Percentiles rank a stretch among this genome's conserved stretches.
phyloP scores from a whole-genome alignment of 2,329 filamentous ascomycete species.

The Penicillium freii region DNA sequence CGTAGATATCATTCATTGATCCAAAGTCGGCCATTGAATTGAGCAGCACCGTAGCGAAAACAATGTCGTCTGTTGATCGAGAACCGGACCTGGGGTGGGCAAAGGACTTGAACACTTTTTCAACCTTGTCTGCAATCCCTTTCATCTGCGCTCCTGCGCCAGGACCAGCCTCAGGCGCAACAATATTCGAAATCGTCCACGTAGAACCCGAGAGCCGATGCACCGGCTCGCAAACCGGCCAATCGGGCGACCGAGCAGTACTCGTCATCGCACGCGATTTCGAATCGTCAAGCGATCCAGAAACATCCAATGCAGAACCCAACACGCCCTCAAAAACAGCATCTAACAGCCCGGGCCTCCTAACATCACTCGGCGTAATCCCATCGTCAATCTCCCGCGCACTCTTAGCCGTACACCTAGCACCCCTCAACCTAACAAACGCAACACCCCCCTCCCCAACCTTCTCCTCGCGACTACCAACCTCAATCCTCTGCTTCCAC shows the following conservation, averaged over 20 bases:
- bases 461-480: slow-evolving; percentile 57
- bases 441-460: slow-evolving; percentile 72
- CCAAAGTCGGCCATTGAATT: slow-evolving; percentile 78
- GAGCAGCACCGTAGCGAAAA: slow-evolving; percentile 64
- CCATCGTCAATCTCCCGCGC: slow-evolving; percentile 23
- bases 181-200: slow-evolving; percentile 40
- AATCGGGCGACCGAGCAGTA: slow-evolving; percentile 1
- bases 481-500: slow-evolving; percentile 68
- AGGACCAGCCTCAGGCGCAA: slow-evolving; percentile 39
- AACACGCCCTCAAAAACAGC: slow-evolving; percentile 53
- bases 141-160: slow-evolving; percentile 44
- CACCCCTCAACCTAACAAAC: slow-evolving; percentile 64
- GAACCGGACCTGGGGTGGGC: slow-evolving; percentile 7
- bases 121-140: slow-evolving; percentile 29
- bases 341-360: slow-evolving; percentile 67
- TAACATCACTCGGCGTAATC: slow-evolving; percentile 28
- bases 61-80: slow-evolving; percentile 40
- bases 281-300: background rate
- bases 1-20: slow-evolving; percentile 72
- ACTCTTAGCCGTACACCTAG: slow-evolving; percentile 52
- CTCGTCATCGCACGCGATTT: background rate
- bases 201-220: slow-evolving; percentile 25
- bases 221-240: slow-evolving; percentile 14
- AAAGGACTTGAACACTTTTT: slow-evolving; percentile 9
- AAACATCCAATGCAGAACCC: slow-evolving; percentile 15